Conservation (phyloP, 352 stramenopile species). For the Phytophthora aleatoria region DNA sequence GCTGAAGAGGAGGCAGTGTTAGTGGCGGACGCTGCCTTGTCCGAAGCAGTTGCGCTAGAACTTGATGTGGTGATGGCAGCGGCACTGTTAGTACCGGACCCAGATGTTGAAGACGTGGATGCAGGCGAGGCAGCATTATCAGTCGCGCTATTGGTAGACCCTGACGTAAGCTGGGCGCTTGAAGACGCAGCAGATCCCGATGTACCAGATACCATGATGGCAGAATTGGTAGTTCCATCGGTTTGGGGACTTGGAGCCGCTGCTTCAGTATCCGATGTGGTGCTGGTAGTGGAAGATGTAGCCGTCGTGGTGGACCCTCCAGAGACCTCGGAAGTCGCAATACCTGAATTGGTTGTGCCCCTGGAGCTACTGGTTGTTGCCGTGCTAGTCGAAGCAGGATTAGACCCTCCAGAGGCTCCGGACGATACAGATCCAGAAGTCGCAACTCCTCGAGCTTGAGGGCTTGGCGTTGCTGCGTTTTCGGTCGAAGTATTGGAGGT, state of each 20-base stretch:
- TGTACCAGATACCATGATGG: neutral
- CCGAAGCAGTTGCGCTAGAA: neutral
- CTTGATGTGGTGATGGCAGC: neutral
- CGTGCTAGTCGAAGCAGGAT: neutral
- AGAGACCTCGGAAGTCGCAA: no score
- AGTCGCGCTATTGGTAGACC: neutral
- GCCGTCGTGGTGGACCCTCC: no score
- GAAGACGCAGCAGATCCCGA: conserved; percentile 1
- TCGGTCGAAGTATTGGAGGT: conserved; percentile 1
- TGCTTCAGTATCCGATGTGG: no score
- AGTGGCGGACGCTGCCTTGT: no score
- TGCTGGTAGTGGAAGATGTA: no score
- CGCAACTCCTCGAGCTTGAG: neutral
- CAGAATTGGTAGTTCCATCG: conserved; percentile 2
- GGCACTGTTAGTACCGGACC: neutral
- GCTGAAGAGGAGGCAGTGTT: neutral
- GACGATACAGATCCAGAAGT: neutral
- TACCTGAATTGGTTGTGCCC: neutral
- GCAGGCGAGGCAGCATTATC: no score
- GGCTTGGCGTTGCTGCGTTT: conserved; percentile 1
- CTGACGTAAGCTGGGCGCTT: neutral
- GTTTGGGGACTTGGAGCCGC: neutral
- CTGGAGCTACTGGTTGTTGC: neutral
- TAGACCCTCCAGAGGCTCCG: neutral
- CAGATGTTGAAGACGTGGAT: no score